Percentiles rank a stretch among this genome's conserved stretches.
phyloP scores from a whole-genome alignment of 129 eudicot species.

The Flaveria robusta region DNA sequence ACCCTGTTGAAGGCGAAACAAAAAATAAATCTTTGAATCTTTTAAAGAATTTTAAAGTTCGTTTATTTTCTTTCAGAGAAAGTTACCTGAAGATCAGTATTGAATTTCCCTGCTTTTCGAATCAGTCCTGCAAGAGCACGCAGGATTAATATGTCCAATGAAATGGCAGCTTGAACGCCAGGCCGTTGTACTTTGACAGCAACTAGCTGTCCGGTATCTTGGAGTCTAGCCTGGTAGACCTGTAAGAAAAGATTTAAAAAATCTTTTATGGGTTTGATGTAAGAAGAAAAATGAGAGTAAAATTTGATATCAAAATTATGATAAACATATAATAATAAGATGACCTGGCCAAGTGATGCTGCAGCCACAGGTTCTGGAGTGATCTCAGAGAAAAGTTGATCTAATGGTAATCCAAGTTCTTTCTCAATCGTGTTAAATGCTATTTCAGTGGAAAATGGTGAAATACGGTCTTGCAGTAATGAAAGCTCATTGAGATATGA shows the following conservation, averaged over 20 bases:
- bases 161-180: conserved; percentile 96
- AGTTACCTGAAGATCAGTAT: conserved; percentile 92
- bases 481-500: conserved; percentile 84
- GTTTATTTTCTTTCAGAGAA: conserved; percentile 1
- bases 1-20: conserved; percentile 13
- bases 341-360: conserved; percentile 99
- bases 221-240: conserved; percentile 94
- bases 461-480: conserved; percentile 83
- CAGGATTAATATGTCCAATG: conserved; percentile 88
- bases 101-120: conserved; percentile 75
- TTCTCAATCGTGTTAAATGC: conserved; percentile 86
- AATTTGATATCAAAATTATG: background rate
- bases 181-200: conserved; percentile 98
- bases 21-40: conserved; percentile 1
- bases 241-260: conserved; percentile 23
- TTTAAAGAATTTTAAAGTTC: conserved; percentile 1
- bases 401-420: conserved; percentile 76
- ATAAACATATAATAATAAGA: background rate
- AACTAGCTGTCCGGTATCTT: conserved; percentile 65
- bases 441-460: conserved; percentile 81
- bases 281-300: background rate
- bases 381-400: conserved; percentile 80
- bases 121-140: conserved; percentile 79
- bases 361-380: conserved; percentile 97
- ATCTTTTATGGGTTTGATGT: background rate